Evolutionary conservation across 2,329 filamentous ascomycete genomes (phyloP), one percentile per base, ranked within the genome.

Genomic region (Ascochyta viciae-villosae): DNA sequence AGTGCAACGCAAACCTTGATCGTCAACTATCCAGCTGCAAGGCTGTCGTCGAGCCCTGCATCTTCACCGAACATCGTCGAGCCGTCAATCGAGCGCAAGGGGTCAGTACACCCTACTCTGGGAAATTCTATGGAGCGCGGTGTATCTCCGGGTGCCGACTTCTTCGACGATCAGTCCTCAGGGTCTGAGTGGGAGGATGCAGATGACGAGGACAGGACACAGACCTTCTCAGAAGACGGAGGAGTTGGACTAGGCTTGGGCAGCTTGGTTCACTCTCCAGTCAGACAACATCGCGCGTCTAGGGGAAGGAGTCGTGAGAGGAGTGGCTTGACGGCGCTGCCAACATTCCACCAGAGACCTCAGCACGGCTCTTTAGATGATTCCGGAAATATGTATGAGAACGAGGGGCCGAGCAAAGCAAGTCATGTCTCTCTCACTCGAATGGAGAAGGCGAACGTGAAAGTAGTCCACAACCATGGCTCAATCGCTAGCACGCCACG

Each of bases 61-160:
- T 71, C 67, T 10, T 72, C 63, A 4, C 70, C 70, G 9, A 65
- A 63, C 19, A 62, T 73, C 16, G 49, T 74, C 8, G 65, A 66
- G 8, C 58, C 64, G 35, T 57, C 60, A 5, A 62, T 58, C 7
- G 55, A 39, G 27, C 53, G 67, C 6, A 65, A 63, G 27, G 60
- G 58, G 4, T 70, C 69, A 2, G 54, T 73, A 2, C 57, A 62
- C 13, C 68, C 67, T 6, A 60, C 64, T 10, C 61, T 68, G 54
- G 64, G 65, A 41, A 58, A 62, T 15, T 60, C 59, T 6, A 72
- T 73, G 66, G 54, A 67, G 27, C 53, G 42, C 7, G 65, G 61
- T 3, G 27, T 63, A 1, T 38, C 44, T 26, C 63, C 62, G 12
- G 68, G 66, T 19, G 60, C 56, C 9, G 65, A 72, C 44, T 72